Base-by-base conservation (phyloP, 495 filamentous ascomycete genomes). In the Poronia punctata region DNA sequence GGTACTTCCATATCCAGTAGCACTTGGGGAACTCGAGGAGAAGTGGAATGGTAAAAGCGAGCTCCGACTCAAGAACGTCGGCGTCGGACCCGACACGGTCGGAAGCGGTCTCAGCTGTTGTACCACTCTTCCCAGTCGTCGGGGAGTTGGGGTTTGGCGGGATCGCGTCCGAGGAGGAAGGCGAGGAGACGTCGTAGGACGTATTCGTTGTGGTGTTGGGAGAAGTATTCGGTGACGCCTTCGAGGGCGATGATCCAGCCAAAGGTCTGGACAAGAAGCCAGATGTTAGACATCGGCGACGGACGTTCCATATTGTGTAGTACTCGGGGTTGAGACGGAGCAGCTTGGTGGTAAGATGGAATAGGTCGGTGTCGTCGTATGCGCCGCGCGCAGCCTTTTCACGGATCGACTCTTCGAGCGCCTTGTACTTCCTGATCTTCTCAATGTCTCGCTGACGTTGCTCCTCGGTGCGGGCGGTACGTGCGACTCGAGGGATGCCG, bases 1-100 rank as follows among this genome's bases (percentile, higher is more conserved):
- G 82, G 64, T 96, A 86, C 59, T 93, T 94, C 92, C 92, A 99
- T 29, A 99, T 86, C 88, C 92, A 96, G 69, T 99, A 99, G 69
- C 92, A 97, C 66, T 99, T 99, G 17, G 92, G 93, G 51, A 76
- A 87, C 46, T 86, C 76, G 23, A 78, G 70, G 25, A 97, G 78
- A 9, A 99, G 72, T 2, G 86, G 86, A 25, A 96, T 71, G 25
- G 88, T 76, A 57, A 95, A 92, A 17, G 63, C 58, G 18, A 97
- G 70, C 51, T 98, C 92, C 19, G 64, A 57, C 16, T 65, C 57
- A 26, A 86, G 56, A 25, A 70, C 46, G 2, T 52, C 40, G 9
- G 54, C 41, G 35, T 65, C 61, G 6, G 51, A 51, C 5, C 60
- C 43, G 12, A 49, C 40, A 9, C 32, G 35, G 0, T 44, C 43